These are phyloP conservation scores for Kodamaea lidongshanica DNA, from an alignment of 805 yeast species.

Conservation along the genomic window DNA sequence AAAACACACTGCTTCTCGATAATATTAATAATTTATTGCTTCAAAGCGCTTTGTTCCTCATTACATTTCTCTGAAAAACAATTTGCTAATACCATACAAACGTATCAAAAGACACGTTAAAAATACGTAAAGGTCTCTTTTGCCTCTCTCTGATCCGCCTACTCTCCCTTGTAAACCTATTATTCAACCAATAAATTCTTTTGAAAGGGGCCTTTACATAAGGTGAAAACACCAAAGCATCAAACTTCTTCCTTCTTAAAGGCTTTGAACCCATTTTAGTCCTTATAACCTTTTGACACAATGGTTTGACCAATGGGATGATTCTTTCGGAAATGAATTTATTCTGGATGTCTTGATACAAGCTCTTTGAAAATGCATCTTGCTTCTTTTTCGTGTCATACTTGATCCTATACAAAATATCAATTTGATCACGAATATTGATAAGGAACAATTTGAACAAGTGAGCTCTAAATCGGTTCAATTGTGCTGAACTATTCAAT, in stretches of 20 bases:
- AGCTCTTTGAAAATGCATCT: slow-evolving; percentile 22
- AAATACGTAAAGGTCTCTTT: background rate
- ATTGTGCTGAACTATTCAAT: slow-evolving; percentile 18
- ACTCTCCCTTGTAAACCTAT: slow-evolving; percentile 5
- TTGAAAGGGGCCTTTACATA: slow-evolving; percentile 20
- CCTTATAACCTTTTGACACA: slow-evolving; percentile 5
- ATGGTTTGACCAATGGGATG: slow-evolving; percentile 4
- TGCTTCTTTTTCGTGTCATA: slow-evolving; percentile 26
- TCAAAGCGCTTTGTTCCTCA: too few relatives aligned
- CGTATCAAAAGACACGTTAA: slow-evolving; percentile 3
- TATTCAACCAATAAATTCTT: slow-evolving; percentile 28
- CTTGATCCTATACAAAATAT: slow-evolving; percentile 30
- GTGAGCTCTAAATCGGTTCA: slow-evolving; percentile 24
- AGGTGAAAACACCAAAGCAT: slow-evolving; percentile 24
- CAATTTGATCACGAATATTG: slow-evolving; percentile 34
- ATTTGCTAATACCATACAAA: slow-evolving; percentile 6
- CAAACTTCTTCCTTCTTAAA: slow-evolving; percentile 12
- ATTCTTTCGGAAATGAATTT: slow-evolving; percentile 4
- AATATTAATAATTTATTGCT: too few relatives aligned
- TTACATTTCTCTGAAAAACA: too few relatives aligned
- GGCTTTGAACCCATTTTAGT: slow-evolving; percentile 2
- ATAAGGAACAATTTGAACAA: slow-evolving; percentile 31
- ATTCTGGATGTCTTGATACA: slow-evolving; percentile 20
- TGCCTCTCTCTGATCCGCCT: slow-evolving; percentile 2
- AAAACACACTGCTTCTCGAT: too few relatives aligned